Evolutionary conservation across 1,139 yeast genomes (phyloP).

Genomic region (Yamadazyma triangularis): DNA sequence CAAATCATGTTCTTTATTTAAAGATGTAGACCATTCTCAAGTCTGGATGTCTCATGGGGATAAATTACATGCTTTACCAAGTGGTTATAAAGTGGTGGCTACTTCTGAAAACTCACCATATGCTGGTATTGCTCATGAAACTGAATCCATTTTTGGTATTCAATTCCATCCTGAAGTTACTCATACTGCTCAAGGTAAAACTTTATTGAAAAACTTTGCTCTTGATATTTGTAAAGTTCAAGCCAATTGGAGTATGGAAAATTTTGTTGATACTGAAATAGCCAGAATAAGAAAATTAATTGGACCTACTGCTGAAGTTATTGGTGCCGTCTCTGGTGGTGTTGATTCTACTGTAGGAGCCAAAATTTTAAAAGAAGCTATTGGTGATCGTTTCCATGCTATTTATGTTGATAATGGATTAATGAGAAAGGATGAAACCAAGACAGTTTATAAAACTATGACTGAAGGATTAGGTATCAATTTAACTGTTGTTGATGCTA

Average conservation of each 20-base stretch:
- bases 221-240: constrained; percentile 80
- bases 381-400: constrained; percentile 98
- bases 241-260: constrained; percentile 97
- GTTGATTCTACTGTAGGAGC: constrained; percentile 99
- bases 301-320: constrained; percentile 97
- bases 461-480: constrained; percentile 93
- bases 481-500: constrained; percentile 90
- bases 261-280: constrained; percentile 94
- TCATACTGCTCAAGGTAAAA: constrained; percentile 89
- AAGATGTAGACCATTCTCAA: constrained; percentile 85
- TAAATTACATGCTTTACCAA: constrained; percentile 86
- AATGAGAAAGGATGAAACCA: constrained; percentile 92
- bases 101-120: constrained; percentile 91
- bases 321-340: constrained; percentile 99
- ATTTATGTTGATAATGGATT: constrained; percentile 97
- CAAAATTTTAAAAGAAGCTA: constrained; percentile 95
- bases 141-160: constrained; percentile 79
- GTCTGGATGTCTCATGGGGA: constrained; percentile 99
- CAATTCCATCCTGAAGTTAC: constrained; percentile 99
- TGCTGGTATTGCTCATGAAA: constrained; percentile 84
- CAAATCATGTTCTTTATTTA: constrained; percentile 63
- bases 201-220: constrained; percentile 85
- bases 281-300: constrained; percentile 85
- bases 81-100: constrained; percentile 86
- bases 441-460: constrained; percentile 78